Conservation (phyloP, 371 early-diverging fungal genomes). For the Apophysomyces ossiformis region DNA sequence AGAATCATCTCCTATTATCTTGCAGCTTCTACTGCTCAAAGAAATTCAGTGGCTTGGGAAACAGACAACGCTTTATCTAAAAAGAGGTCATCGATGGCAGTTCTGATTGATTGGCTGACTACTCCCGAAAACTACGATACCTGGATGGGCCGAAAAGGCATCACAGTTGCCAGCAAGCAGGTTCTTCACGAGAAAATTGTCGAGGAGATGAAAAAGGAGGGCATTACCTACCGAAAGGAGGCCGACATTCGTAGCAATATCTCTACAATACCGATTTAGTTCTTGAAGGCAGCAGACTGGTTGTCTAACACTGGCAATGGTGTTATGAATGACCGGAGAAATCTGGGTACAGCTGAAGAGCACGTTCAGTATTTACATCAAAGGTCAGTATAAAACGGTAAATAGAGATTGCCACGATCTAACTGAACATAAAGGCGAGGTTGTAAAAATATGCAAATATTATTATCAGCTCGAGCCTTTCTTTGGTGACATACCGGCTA, state of each 20-base stretch:
- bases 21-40: neutral
- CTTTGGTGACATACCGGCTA: neutral
- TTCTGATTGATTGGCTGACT: neutral
- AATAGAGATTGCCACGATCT: neutral
- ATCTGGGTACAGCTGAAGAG: neutral
- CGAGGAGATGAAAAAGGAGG: neutral
- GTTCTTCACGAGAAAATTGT: neutral
- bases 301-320: slow-evolving; percentile 1
- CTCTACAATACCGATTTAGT: neutral
- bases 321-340: neutral
- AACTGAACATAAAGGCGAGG: neutral
- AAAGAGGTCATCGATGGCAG: neutral
- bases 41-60: neutral
- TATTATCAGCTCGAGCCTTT: neutral
- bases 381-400: neutral
- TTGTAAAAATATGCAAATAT: neutral
- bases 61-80: neutral
- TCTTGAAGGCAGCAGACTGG: slow-evolving; percentile 1
- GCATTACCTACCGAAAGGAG: neutral
- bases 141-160: neutral
- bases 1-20: too few relatives aligned
- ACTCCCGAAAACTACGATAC: neutral
- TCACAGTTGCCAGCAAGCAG: neutral
- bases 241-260: neutral
- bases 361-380: neutral